These are phyloP conservation scores for Filobasidium floriforme DNA, from an alignment of 768 basidiomycete genomes.

Conservation along the genomic window DNA sequence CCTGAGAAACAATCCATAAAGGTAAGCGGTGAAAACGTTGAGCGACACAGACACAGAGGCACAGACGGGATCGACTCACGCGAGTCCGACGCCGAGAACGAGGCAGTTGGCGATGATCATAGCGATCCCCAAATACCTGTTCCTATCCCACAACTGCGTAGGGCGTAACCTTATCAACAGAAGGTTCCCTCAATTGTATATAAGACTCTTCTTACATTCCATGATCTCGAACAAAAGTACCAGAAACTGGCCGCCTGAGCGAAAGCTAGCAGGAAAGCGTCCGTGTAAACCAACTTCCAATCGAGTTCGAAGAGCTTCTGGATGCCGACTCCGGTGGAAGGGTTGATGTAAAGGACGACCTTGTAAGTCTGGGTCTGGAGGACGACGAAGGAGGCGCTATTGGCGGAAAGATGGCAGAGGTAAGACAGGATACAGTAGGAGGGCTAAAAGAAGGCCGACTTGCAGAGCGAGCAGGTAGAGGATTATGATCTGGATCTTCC, in stretches of 20 bases:
- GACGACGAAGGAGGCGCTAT: neutral
- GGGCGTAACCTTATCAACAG: neutral
- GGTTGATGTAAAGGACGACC: constrained; percentile 2
- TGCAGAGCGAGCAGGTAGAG: neutral
- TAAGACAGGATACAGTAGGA: neutral
- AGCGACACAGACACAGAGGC: neutral
- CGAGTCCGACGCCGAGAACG: neutral
- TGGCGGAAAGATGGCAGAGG: neutral
- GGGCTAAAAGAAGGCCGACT: neutral
- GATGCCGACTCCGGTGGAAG: neutral
- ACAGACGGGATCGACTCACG: constrained; percentile 3
- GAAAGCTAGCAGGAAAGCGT: neutral
- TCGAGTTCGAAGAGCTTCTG: neutral
- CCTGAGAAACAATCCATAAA: neutral
- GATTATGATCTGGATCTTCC: neutral
- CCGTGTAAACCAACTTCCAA: constrained; percentile 10
- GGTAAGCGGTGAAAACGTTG: neutral
- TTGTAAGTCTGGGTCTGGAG: constrained; percentile 4
- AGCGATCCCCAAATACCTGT: neutral
- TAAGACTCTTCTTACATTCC: constrained; percentile 1
- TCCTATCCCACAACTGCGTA: constrained; percentile 5
- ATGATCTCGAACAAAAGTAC: neutral
- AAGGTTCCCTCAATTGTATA: neutral
- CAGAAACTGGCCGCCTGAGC: neutral
- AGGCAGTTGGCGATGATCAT: constrained; percentile 4